Base-by-base conservation (phyloP, 2,329 filamentous ascomycete species). In the Sclerotinia subarctica region DNA sequence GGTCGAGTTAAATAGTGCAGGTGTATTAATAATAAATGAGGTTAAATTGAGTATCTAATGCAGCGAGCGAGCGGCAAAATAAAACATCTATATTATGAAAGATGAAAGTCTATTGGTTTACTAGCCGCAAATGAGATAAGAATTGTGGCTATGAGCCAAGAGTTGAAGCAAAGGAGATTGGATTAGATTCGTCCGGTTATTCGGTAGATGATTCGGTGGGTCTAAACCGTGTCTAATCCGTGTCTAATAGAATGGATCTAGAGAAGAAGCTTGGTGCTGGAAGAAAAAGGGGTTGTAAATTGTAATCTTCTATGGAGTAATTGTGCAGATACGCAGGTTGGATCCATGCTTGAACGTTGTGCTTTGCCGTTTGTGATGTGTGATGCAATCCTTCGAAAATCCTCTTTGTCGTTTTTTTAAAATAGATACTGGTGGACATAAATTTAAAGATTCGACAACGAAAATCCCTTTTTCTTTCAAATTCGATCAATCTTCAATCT, bases 121-220 rank as follows among this genome's bases (percentile, higher is more conserved):
- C 46, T 63, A 63, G 46, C 32, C 59, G 59, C 59, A 51, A 63
- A 63, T 21, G 5, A 60, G 59, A 63, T 63, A 63, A 63, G 46
- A 51, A 51, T 51, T 38, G 59, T 62, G 59, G 59, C 59, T 62
- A 51, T 26, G 59, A 38, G 29, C 21, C 44, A n/a, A 51, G 29
- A 35, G 1, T 35, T 60, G 17, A 60, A 32, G 17, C 8, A 21
- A n/a, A n/a, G 47, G 17, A 60, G 44, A 24, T 35, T 62, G 11
- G 21, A 62, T 62, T 38, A 38, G 59, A 63, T 63, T 63, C 46
- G 46, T 26, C 51, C 59, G 59, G 13, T 63, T 63, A 38, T 51
- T 35, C 29, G 29, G 29, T 38, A 38, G 46, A 29, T 51, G 32
- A 47, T 5, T 38, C 8, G 59, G n/a, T 51, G 59, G 59, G 32